Evolutionary conservation across 805 yeast species (phyloP).

Genomic region (Martiniozyma abietophila): DNA sequence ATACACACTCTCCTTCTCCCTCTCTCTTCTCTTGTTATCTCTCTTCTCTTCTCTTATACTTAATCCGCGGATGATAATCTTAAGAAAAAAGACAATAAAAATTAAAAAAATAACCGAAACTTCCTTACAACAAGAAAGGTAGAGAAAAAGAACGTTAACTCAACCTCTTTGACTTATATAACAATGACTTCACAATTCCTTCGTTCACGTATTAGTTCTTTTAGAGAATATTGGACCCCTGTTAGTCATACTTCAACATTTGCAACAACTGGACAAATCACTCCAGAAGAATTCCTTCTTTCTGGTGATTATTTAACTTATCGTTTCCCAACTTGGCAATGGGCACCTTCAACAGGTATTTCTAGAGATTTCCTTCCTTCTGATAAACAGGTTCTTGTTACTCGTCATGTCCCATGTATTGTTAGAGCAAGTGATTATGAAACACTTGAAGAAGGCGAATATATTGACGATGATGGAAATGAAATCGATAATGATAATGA

Average conservation of each 20-base stretch:
- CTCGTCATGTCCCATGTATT: constrained; percentile 82
- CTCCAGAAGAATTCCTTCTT: constrained; percentile 88
- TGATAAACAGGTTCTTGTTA: constrained; percentile 81
- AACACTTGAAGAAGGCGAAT: constrained; percentile 24
- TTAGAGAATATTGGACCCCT: constrained; percentile 92
- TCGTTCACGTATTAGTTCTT: constrained; percentile 70
- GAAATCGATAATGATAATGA: constrained; percentile 3
- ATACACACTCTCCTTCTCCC: too few relatives aligned
- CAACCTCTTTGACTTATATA: too few relatives aligned
- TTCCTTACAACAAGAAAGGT: too few relatives aligned
- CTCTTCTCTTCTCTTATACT: too few relatives aligned
- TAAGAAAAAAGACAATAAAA: too few relatives aligned
- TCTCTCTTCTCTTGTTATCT: too few relatives aligned
- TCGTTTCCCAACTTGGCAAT: constrained; percentile 95
- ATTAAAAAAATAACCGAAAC: too few relatives aligned
- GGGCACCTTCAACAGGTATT: constrained; percentile 58
- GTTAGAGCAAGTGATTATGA: constrained; percentile 51
- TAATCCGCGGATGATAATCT: too few relatives aligned
- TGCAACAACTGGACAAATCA: constrained; percentile 77
- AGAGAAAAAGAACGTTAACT: too few relatives aligned
- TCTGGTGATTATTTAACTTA: constrained; percentile 92
- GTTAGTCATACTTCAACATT: constrained; percentile 81
- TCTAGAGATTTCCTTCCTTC: constrained; percentile 67
- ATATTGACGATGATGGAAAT: constrained; percentile 2
- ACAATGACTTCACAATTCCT: constrained; percentile 27